Percentiles rank a stretch among this genome's conserved stretches.
Conservation (phyloP, 495 filamentous ascomycete genomes). For the Daldinia loculata region DNA sequence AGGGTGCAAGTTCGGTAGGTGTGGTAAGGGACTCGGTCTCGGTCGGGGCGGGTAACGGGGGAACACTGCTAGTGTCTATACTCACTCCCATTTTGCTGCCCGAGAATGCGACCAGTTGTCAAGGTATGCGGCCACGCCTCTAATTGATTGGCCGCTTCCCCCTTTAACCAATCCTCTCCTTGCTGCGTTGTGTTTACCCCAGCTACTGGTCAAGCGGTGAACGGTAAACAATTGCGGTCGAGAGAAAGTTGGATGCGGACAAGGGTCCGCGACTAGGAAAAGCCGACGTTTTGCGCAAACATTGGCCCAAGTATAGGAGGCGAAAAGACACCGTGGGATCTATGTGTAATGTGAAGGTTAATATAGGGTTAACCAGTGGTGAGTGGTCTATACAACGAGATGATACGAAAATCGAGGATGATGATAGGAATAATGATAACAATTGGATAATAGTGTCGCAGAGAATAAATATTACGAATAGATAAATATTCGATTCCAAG, state of each 20-base stretch:
- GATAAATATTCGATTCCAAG: neutral
- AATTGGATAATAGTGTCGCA: slow-evolving; percentile 17
- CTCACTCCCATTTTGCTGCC: slow-evolving; percentile 75
- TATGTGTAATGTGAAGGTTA: slow-evolving; percentile 18
- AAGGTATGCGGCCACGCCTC: slow-evolving; percentile 35
- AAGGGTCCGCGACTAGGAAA: slow-evolving; percentile 11
- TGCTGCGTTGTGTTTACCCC: slow-evolving; percentile 29
- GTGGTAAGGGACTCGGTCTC: slow-evolving; percentile 73
- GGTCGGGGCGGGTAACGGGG: slow-evolving; percentile 79
- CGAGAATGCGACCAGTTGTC: slow-evolving; percentile 33
- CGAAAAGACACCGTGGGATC: slow-evolving; percentile 5
- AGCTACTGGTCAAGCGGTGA: slow-evolving; percentile 36
- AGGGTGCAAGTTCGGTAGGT: slow-evolving; percentile 66
- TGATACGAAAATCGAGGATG: slow-evolving; percentile 1
- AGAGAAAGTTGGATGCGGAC: slow-evolving; percentile 12
- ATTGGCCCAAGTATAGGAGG: slow-evolving; percentile 22
- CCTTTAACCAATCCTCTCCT: slow-evolving; percentile 35
- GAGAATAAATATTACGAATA: slow-evolving; percentile 12
- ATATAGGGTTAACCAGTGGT: slow-evolving; percentile 18
- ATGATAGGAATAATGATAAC: neutral
- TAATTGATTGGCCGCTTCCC: slow-evolving; percentile 35
- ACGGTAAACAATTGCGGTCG: slow-evolving; percentile 17
- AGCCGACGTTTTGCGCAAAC: slow-evolving; percentile 18
- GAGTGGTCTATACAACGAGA: slow-evolving; percentile 5
- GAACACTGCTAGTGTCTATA: slow-evolving; percentile 69